phyloP scores from a whole-genome alignment of 371 early-diverging fungal genomes.

The Saksenaea vasiformis region DNA sequence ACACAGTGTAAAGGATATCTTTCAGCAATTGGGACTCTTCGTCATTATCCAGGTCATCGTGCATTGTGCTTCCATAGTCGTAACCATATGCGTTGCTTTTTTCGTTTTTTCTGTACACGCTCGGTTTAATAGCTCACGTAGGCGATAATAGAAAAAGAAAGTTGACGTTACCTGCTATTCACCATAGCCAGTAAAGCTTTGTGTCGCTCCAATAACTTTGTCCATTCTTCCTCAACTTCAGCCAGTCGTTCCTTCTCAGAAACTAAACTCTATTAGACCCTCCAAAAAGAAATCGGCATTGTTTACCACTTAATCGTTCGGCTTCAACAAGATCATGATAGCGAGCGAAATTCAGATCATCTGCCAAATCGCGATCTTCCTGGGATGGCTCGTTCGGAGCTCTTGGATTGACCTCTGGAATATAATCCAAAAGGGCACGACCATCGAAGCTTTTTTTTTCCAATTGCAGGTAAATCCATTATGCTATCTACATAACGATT shows the following conservation, averaged over 20 bases:
- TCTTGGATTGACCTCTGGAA: slow-evolving; percentile 33
- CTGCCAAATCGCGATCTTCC: slow-evolving; percentile 45
- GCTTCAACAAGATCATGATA: slow-evolving; percentile 62
- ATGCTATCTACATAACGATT: neutral
- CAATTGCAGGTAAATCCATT: neutral
- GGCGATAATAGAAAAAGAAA: neutral
- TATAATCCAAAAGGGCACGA: slow-evolving; percentile 54
- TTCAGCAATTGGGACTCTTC: slow-evolving; percentile 38
- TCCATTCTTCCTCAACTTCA: slow-evolving; percentile 56
- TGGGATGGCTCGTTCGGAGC: slow-evolving; percentile 7
- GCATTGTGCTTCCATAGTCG: slow-evolving; percentile 39
- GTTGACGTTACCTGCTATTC: slow-evolving; percentile 22
- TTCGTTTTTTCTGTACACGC: slow-evolving; percentile 12
- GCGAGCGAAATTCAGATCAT: slow-evolving; percentile 57
- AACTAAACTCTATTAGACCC: slow-evolving; percentile 20
- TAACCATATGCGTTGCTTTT: slow-evolving; percentile 25
- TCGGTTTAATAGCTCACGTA: neutral
- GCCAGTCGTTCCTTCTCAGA: slow-evolving; percentile 43
- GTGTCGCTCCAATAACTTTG: slow-evolving; percentile 51
- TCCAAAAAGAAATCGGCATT: neutral
- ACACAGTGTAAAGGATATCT: slow-evolving; percentile 30
- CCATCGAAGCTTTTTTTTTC: slow-evolving; percentile 56
- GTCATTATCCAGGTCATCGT: slow-evolving; percentile 20
- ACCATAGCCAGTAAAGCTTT: slow-evolving; percentile 51
- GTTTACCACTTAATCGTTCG: slow-evolving; percentile 49